Base-by-base conservation (phyloP, 495 filamentous ascomycete species). In the Rhypophila decipiens region DNA sequence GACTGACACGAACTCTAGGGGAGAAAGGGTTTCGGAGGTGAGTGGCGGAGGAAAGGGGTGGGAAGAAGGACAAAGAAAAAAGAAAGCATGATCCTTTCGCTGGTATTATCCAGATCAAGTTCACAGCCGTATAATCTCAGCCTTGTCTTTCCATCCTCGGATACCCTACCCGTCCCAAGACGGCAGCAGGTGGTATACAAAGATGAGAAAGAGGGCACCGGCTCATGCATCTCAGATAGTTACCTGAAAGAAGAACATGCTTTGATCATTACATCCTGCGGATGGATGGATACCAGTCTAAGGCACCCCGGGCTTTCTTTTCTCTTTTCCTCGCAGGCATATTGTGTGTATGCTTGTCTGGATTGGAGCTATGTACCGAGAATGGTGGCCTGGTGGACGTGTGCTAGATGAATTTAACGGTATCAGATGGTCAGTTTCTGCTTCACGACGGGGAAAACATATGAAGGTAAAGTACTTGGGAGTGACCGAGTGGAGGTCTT, bases 71-170 rank as follows among this genome's bases (percentile, higher is more conserved):
- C 50, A 51, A 64, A 79, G 73, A 56, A 51, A 55, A 11, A 38
- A 47, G 50, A 50, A 64, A 79, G 85, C 86, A 90, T 90, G 87
- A 88, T 91, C 85, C 86, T 93, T 89, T 87, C 88, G 88, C 88
- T 88, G 86, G 88, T 85, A 91, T 93, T 95, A 90, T 88, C 88
- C 86, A 88, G 88, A 91, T 95, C 88, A 93, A 91, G 88, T 95
- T 90, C 65, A 61, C 59, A 71, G 83, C 88, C 87, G 88, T 95
- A 84, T 93, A 78, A 84, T 95, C 85, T 95, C 88, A 93, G 88
- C 74, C 70, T 77, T 76, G 4, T 74, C 72, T 24, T 29, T n/a
- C 24, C 44, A 21, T 22, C 19, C 9, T 43, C 27, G 10, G 5
- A 9, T 4, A 4, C 23, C 18, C 22, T 31, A 8, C 10, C 5